Evolutionary conservation across 2,329 filamentous ascomycete species (phyloP), one percentile per base, ranked within the genome.

Genomic region (Aspergillus carbonarius): DNA sequence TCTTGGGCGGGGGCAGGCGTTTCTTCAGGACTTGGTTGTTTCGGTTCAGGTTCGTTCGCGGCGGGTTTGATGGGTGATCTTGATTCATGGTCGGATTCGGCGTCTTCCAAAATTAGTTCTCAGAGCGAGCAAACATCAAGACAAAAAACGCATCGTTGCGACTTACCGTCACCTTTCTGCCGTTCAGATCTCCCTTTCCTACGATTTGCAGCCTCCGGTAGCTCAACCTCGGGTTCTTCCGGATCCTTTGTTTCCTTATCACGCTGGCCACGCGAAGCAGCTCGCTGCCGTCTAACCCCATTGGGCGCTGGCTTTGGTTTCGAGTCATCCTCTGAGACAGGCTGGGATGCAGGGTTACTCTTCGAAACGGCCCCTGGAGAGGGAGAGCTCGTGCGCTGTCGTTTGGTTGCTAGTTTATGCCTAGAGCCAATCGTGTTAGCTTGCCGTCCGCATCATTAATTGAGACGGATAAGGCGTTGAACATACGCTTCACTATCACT

Each of bases 401-500:
- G 85, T 78, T 98, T 98, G 50, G 85, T 77, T 60, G 82, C 85
- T 63, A 88, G 84, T 59, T 85, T 86, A 71, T 88, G 88, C 66
- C 92, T 96, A 68, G 64, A 52, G 58, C 58, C 2, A n/a, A 10
- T 47, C n/a, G 54, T 63, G 75, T 72, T 63, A 74, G 66, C 59
- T 23, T 35, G 47, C 42, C 54, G 52, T 69, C 67, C 69, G 57
- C 54, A 57, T 15, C 3, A 20, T 9, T 30, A 57, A 54, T 58
- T 47, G 5, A 35, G 18, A 30, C 1, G 5, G n/a, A 13, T 5
- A 25, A 46, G 12, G 18, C 17, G 34, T 10, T 48, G 7, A 40
- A 86, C 92, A 77, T 83, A 98, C 93, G 96, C 91, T 83, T 97
- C 92, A 71, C 92, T 96, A 61, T 95, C 92, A 69, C 95, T 96